Evolutionary conservation across 202 grass and related monocot species (phyloP), one percentile per base, ranked within the genome.

Genomic region (Carex sylvatica): DNA sequence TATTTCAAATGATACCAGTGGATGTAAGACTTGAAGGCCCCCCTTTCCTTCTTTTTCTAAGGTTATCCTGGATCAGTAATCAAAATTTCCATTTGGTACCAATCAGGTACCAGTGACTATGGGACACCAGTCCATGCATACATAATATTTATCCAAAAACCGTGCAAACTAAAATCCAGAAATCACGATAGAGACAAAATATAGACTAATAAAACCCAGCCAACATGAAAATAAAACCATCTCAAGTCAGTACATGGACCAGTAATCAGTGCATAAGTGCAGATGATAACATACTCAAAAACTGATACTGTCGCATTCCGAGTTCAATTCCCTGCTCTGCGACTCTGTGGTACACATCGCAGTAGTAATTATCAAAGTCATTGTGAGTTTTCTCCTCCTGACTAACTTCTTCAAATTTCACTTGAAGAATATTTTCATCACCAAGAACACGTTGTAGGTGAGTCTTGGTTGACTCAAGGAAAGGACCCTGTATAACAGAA

Each of bases 381-480:
- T 56, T 24, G 1, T 1, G 2, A 54, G 78, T 73, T 40, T 80
- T 72, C 2, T 64, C 59, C 51, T 74, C 79, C 53, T 61, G 60
- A 71, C 44, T 70, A 60, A 47, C 79, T 80, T 90, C 88, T 61
- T 83, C 85, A 36, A 97, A 91, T 68, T 97, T 97, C 15, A 97
- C 89, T 46, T 88, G 26, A 49, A 97, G 84, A 60, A 97, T 83
- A 82, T 97, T 93, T 28, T 97, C 91, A 75, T 97, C 91, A 51
- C 94, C 91, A 81, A 97, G 67, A 79, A 85, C 76, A 78, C 87
- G 88, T 28, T 91, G 94, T 4, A 97, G 58, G 70, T 91, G 79
- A 70, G 91, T 93, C 64, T 78, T 93, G 5, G 82, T 85, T 5
- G 80, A 78, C 64, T 93, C 90, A 49, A 93, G 44, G 42, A 88